Percentiles rank a stretch among this genome's conserved stretches.
Evolutionary conservation across 805 yeast species (phyloP).

Genomic region (Wickerhamomyces sydowiorum): DNA sequence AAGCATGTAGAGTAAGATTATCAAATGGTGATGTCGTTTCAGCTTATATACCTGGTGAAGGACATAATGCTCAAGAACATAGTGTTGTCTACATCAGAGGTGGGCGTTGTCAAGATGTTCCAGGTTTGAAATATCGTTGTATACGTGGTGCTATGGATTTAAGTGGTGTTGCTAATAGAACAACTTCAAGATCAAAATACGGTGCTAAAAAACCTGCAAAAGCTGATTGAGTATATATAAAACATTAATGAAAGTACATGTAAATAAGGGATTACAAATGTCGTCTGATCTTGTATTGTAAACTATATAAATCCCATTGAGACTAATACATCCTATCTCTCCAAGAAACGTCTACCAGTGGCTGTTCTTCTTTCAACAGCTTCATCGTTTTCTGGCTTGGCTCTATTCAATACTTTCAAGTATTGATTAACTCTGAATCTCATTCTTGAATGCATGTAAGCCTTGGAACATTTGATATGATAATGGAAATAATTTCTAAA

Average conservation of each 20-base stretch:
- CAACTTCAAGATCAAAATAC: conserved; percentile 84
- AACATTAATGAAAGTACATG: conserved; percentile 3
- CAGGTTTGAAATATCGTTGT: conserved; percentile 94
- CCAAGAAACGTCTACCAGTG: conserved; percentile 24
- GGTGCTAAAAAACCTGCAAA: conserved; percentile 83
- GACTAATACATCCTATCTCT: conserved; percentile 1
- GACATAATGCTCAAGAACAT: conserved; percentile 97
- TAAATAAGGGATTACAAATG: conserved; percentile 2
- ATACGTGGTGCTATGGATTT: conserved; percentile 92
- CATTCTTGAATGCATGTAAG: conserved; percentile 98
- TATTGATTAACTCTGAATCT: conserved; percentile 91
- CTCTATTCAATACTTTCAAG: conserved; percentile 92
- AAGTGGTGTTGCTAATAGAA: conserved; percentile 91
- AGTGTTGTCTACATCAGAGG: conserved; percentile 94
- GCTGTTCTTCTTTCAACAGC: conserved; percentile 41
- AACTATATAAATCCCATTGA: neutral
- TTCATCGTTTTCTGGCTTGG: conserved; percentile 87
- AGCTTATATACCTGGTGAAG: conserved; percentile 97
- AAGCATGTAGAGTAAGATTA: conserved; percentile 91
- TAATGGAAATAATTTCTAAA: conserved; percentile 98
- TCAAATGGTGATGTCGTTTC: conserved; percentile 85
- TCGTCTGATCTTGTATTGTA: neutral
- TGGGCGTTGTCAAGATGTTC: conserved; percentile 97
- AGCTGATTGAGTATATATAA: conserved; percentile 14
- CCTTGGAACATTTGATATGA: conserved; percentile 97